Evolutionary conservation across 805 yeast species (phyloP), one percentile per base, ranked within the genome.

Genomic region (Cyberlindnera sargentensis): DNA sequence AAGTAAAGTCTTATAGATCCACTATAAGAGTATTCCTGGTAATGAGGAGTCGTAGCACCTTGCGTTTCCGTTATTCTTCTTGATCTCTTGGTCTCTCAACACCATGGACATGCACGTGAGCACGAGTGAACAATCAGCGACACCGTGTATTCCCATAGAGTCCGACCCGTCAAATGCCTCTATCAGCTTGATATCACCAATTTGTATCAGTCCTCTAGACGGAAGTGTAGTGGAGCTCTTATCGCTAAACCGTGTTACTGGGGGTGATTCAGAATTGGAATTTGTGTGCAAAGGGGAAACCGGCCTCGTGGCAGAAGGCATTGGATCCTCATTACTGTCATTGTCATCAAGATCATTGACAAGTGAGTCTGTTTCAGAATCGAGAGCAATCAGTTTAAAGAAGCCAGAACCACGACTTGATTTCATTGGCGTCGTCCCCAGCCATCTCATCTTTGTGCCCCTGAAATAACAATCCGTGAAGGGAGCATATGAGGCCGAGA

Each of bases 371-470:
- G 6, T 28, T 15, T 55, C 52, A 39, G 66, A 66, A 41, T 61
- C 64, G 6, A 68, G 42, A 0, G 65, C 56, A 24, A 64, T 37
- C 6, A 67, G 49, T 36, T 65, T 64, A 43, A 68, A 58, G 37
- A 52, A 57, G 8, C 60, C 60, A 3, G 68, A 56, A 1, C 69
- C 68, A 40, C 60, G 60, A 1, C 61, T 58, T 0, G 69, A 58
- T 2, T 65, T 55, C 40, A 63, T 53, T 5, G 64, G 61, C 1
- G 71, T 61, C 5, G 67, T 62, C 1, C 73, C 73, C 20, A 58
- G 51, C 73, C 73, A 68, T 47, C 70, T 57, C 23, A 67, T 44
- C 41, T 62, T 62, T n/a, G 67, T 48, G 2, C 49, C 58, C 39
- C 53, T 56, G 25, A 56, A 46, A 6, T 41, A 38, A 4, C 66